Evolutionary conservation across 139 green algal species (phyloP).

Genomic region (Chlamydomonas schloesseri): DNA sequence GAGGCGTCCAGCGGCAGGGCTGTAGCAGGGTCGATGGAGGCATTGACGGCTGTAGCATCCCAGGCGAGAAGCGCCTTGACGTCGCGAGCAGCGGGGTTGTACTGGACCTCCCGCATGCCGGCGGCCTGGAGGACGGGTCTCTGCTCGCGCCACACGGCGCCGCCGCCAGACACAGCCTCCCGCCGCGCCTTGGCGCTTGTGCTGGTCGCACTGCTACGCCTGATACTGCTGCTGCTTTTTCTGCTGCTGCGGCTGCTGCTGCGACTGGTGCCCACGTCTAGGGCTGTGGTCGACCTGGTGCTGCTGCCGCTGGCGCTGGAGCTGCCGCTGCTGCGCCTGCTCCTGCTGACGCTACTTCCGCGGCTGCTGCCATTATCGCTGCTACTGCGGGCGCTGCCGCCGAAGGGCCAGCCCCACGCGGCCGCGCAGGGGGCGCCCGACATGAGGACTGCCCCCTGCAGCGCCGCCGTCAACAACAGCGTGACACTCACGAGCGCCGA

Average conservation of each 20-base stretch:
- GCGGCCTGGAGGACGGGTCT: background rate
- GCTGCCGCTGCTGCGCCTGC: background rate
- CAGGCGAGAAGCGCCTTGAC: background rate
- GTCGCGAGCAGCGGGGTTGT: constrained; percentile 5
- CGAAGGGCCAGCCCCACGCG: background rate
- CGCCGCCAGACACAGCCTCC: too few species aligned
- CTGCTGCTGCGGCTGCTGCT: background rate
- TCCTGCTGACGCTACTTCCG: background rate
- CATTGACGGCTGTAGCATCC: background rate
- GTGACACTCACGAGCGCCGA: too few species aligned
- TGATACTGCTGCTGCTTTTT: background rate
- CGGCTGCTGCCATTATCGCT: background rate
- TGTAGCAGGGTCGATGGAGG: background rate
- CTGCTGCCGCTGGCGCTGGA: background rate
- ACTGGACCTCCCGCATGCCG: background rate
- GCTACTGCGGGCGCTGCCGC: background rate
- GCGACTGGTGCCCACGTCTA: background rate
- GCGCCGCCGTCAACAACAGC: too few species aligned
- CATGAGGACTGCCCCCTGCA: too few species aligned
- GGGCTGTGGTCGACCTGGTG: too few species aligned
- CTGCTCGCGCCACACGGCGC: too few species aligned
- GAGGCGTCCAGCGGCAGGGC: background rate
- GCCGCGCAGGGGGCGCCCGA: too few species aligned
- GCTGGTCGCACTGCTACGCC: background rate
- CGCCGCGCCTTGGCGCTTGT: background rate